Base-by-base conservation (phyloP, 441 rosid species). In the Brassica hybrid region DNA sequence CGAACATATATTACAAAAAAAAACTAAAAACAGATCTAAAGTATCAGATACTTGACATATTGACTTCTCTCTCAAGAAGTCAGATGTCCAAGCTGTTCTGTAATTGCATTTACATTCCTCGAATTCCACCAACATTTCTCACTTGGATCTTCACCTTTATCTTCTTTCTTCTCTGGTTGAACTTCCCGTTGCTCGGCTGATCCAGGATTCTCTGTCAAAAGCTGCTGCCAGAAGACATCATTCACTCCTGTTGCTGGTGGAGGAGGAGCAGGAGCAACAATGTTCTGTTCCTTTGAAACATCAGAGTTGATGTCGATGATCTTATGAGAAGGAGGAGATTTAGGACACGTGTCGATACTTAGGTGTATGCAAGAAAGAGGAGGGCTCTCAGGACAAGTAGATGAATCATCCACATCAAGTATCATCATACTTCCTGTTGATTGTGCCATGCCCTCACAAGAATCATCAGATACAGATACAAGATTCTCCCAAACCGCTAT, bases 201-300 rank as follows among this genome's bases (percentile, higher is more conserved):
- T 57, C 96, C 97, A 9, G 97, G 98, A 82, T 86, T 90, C 84
- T 95, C 99, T 10, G 97, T 86, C 83, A 95, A 89, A 82, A 90
- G 83, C 81, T 95, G 98, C 68, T 90, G 91, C 99, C 99, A 93
- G 77, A 95, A 95, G 36, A 88, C 83, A 82, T 94, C 99, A 76
- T 93, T 94, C 32, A 69, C 91, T 56, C 98, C 98, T 66, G 89
- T 73, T 54, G 23, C 66, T n/a, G n/a, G n/a, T n/a, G 73, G 63
- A 23, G 79, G 74, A 25, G 75, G 57, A 50, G 18, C 10, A 52
- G 59, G 61, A 70, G 87, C 80, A 75, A 84, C 57, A 13, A 78
- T 43, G 71, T 64, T 73, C 77, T 83, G 90, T 30, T 88, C 84
- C 69, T 72, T 77, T 38, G 81, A 69, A n/a, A 34, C 50, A 65